Percentiles rank a stretch among this genome's conserved stretches.
Evolutionary conservation across 257 asterid genomes (phyloP).

Genomic region (Plantago elongata): DNA sequence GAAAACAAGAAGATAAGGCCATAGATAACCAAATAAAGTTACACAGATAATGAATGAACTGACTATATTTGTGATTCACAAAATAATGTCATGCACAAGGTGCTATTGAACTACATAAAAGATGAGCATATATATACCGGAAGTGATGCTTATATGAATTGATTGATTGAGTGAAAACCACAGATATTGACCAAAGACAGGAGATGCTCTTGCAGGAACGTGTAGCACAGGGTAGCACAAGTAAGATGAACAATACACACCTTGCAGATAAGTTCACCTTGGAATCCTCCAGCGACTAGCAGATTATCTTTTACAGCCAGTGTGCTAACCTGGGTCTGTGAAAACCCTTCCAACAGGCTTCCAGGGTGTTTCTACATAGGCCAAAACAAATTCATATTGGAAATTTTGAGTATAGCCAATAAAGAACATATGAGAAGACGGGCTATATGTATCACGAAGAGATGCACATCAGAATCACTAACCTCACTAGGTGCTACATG

Average conservation of each 20-base stretch:
- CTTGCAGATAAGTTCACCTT: slow-evolving; percentile 95
- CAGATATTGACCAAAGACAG: too few relatives aligned
- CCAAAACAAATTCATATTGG: neutral
- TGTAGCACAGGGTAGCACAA: neutral
- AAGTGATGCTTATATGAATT: too few relatives aligned
- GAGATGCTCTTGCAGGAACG: neutral
- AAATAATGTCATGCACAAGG: too few relatives aligned
- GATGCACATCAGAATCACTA: slow-evolving; percentile 18
- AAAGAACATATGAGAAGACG: slow-evolving; percentile 1
- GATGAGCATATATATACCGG: too few relatives aligned
- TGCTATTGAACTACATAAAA: too few relatives aligned
- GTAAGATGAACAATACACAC: slow-evolving; percentile 25
- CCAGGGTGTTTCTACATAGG: slow-evolving; percentile 82
- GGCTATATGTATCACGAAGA: neutral
- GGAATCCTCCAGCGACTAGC: slow-evolving; percentile 97
- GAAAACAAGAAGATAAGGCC: too few relatives aligned
- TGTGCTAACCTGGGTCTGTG: slow-evolving; percentile 93
- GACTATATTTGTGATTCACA: too few relatives aligned
- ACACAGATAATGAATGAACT: too few relatives aligned
- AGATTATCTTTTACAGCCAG: slow-evolving; percentile 82
- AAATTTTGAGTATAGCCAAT: too few relatives aligned
- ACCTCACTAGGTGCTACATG: slow-evolving; percentile 86
- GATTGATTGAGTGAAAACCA: too few relatives aligned
- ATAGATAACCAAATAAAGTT: too few relatives aligned
- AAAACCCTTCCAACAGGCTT: slow-evolving; percentile 84